Evolutionary conservation across 805 yeast species (phyloP).

Genomic region (Dipodascopsis tothii): DNA sequence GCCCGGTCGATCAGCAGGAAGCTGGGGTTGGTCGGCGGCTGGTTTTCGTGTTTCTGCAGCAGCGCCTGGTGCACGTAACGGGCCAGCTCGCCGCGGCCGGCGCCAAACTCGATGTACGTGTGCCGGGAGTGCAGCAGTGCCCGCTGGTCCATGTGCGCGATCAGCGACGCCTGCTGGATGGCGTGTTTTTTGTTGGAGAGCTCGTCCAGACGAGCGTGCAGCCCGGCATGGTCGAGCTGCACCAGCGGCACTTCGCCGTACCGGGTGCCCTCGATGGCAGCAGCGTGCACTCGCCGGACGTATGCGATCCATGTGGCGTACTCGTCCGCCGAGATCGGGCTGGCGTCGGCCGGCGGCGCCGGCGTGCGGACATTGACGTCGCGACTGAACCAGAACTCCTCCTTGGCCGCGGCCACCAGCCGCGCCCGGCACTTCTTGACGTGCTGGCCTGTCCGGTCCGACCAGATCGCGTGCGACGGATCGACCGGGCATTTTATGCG

Average conservation of each 20-base stretch:
- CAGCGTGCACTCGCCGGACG: slow-evolving; percentile 9
- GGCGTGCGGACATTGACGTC: slow-evolving; percentile 5
- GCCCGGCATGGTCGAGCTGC: slow-evolving; percentile 29
- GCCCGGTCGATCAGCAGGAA: slow-evolving; percentile 70
- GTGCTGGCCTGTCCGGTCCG: slow-evolving; percentile 16
- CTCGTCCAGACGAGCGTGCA: slow-evolving; percentile 41
- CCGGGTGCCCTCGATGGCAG: slow-evolving; percentile 27
- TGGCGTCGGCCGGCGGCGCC: background rate
- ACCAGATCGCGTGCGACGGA: slow-evolving; percentile 10
- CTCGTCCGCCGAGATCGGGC: slow-evolving; percentile 3
- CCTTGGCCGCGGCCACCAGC: slow-evolving; percentile 15
- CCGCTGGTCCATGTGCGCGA: slow-evolving; percentile 51
- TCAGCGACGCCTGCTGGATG: slow-evolving; percentile 70
- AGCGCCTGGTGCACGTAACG: slow-evolving; percentile 27
- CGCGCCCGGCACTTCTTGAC: slow-evolving; percentile 12
- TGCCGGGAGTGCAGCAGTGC: slow-evolving; percentile 34
- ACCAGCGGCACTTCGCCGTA: slow-evolving; percentile 1
- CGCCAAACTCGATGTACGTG: slow-evolving; percentile 69
- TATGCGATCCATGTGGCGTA: slow-evolving; percentile 7
- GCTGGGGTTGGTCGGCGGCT: slow-evolving; percentile 6
- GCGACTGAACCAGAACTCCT: slow-evolving; percentile 11
- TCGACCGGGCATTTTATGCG: slow-evolving; percentile 16
- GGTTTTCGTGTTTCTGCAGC: slow-evolving; percentile 6
- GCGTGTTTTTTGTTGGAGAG: slow-evolving; percentile 66
- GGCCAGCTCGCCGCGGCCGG: slow-evolving; percentile 81